A percentile compares a stretch with the other conserved stretches of the same genome.
Evolutionary conservation across 1,139 yeast genomes (phyloP).

Genomic region (Lodderomyces jiufengensis): DNA sequence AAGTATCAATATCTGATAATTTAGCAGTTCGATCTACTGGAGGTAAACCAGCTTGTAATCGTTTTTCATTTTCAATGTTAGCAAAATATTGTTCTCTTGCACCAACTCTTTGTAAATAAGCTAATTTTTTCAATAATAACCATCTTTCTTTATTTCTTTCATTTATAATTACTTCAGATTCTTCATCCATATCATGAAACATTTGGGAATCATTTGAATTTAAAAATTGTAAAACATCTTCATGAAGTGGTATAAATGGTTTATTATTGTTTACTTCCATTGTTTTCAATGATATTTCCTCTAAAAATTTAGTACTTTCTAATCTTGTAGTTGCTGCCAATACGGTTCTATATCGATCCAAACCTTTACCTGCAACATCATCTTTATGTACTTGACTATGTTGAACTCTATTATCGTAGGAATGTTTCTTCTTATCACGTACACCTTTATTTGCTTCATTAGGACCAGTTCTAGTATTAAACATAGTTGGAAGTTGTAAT

Average conservation of each 20-base stretch:
- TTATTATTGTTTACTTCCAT: constrained; percentile 34
- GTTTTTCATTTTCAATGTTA: constrained; percentile 31
- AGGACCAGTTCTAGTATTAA: constrained; percentile 80
- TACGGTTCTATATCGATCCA: constrained; percentile 53
- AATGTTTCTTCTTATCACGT: constrained; percentile 75
- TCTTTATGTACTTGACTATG: constrained; percentile 57
- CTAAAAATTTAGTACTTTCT: constrained; percentile 51
- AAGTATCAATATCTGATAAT: too few species aligned
- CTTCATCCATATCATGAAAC: constrained; percentile 34
- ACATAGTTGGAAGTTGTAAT: constrained; percentile 54
- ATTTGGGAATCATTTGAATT: constrained; percentile 40
- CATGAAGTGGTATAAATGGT: constrained; percentile 53
- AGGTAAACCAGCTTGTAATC: constrained; percentile 33
- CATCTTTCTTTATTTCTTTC: constrained; percentile 58
- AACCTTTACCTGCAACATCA: constrained; percentile 77
- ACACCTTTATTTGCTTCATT: constrained; percentile 76
- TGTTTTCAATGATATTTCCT: constrained; percentile 50
- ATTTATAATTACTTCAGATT: constrained; percentile 36
- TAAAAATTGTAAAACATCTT: constrained; percentile 54
- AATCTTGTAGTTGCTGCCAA: constrained; percentile 48
- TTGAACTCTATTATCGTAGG: constrained; percentile 77
- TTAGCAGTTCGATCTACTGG: constrained; percentile 8
- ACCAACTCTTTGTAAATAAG: constrained; percentile 64
- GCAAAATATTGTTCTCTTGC: constrained; percentile 35
- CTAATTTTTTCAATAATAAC: constrained; percentile 64